Conservation (phyloP, 2,329 filamentous ascomycete genomes). For the Nothophaeocryptopus gaeumannii region DNA sequence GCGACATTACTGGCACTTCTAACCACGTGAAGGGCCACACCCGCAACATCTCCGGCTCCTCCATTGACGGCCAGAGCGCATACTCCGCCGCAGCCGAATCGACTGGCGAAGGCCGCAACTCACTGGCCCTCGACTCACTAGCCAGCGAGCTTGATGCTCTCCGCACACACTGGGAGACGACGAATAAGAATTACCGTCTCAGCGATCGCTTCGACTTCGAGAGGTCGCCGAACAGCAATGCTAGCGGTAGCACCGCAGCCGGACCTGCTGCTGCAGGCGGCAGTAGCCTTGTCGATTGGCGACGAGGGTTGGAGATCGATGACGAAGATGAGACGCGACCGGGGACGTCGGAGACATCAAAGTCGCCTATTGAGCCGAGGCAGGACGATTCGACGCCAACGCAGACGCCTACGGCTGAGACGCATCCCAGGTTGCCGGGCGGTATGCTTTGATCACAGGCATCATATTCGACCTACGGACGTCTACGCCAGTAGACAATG, state of each 20-base stretch:
- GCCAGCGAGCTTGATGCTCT: constrained; percentile 89
- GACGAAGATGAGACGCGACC: constrained; percentile 28
- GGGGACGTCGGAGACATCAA: constrained; percentile 13
- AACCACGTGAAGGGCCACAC: constrained; percentile 47
- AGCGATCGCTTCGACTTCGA: constrained; percentile 84
- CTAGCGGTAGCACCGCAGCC: background rate
- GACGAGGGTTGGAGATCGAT: constrained; percentile 65
- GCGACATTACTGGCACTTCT: constrained; percentile 38
- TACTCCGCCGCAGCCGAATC: constrained; percentile 40
- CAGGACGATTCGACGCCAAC: constrained; percentile 11
- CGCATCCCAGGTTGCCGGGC: background rate
- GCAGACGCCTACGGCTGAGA: constrained; percentile 1
- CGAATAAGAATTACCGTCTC: constrained; percentile 89
- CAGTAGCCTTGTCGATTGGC: constrained; percentile 76
- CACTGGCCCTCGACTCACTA: constrained; percentile 69
- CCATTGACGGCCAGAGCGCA: constrained; percentile 54
- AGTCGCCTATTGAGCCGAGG: background rate
- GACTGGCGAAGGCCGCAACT: constrained; percentile 32
- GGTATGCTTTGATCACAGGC: background rate
- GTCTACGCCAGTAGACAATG: too few relatives aligned
- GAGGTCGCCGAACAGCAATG: constrained; percentile 14
- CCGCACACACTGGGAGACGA: constrained; percentile 89
- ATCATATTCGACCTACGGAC: background rate
- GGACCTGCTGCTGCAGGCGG: constrained; percentile 48
- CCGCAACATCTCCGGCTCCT: constrained; percentile 53